phyloP scores from a whole-genome alignment of 2,329 filamentous ascomycete species.

The Microsporum ferrugineum region DNA sequence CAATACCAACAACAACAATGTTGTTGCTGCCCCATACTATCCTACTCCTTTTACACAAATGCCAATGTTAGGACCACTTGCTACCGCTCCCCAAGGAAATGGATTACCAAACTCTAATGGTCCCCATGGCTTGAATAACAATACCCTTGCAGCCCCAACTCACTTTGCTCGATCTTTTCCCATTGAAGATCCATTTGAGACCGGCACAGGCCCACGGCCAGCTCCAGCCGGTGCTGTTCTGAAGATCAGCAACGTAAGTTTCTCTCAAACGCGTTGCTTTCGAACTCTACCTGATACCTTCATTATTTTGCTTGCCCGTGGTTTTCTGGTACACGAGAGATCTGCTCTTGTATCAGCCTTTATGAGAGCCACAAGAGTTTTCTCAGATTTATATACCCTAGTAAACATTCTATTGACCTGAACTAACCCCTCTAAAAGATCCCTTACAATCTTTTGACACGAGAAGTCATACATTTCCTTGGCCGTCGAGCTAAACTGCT shows the following conservation, averaged over 20 bases:
- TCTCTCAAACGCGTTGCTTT: neutral
- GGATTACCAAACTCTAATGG: neutral
- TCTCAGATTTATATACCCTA: neutral
- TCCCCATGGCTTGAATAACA: neutral
- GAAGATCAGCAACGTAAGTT: slow-evolving; percentile 29
- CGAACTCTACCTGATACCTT: neutral
- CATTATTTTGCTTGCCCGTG: neutral
- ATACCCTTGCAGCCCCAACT: neutral
- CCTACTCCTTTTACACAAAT: neutral
- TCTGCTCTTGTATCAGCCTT: slow-evolving; percentile 2
- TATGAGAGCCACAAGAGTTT: neutral
- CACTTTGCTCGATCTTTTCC: neutral
- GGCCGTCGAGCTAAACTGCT: slow-evolving; percentile 34
- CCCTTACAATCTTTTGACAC: slow-evolving; percentile 40
- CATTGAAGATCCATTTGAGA: slow-evolving; percentile 23
- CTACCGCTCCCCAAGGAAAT: neutral
- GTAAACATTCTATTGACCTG: neutral
- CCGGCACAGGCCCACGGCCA: slow-evolving; percentile 14
- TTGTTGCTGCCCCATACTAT: neutral
- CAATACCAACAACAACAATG: neutral
- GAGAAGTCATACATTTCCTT: slow-evolving; percentile 39
- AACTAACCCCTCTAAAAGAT: slow-evolving; percentile 26
- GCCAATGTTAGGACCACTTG: neutral
- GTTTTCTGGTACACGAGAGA: no score
- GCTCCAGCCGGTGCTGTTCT: slow-evolving; percentile 23